Evolutionary conservation across 2,329 filamentous ascomycete species (phyloP), one percentile per base, ranked within the genome.

Genomic region (Akanthomyces muscarius): DNA sequence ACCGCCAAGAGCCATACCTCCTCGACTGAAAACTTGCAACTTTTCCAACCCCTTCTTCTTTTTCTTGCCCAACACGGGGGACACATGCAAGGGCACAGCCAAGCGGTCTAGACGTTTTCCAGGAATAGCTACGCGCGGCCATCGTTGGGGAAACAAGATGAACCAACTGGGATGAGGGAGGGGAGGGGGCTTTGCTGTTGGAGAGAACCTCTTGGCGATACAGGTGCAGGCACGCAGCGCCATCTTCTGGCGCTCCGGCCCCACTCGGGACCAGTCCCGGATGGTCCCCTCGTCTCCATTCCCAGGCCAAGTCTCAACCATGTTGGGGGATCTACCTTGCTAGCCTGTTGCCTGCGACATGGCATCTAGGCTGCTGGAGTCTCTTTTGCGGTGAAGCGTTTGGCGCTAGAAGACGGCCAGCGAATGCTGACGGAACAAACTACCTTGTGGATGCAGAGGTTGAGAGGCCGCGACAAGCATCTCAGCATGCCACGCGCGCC

Each of bases 121-220:
- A 33, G 21, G 45, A 52, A 33, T 36, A 42, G 44, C 44, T 38
- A 25, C 33, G 11, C 42, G 28, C 28, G 33, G 11, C 23, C 57
- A 54, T 61, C 21, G 59, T 61, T 61, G 59, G 30, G 59, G 59
- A 47, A 61, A 53, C 59, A 47, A 61, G 42, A 61, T 53, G 59
- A 61, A 48, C 21, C 23, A 30, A 47, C 50, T 23, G 25, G 28
- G 30, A 36, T 36, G 33, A 3, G 16, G 50, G 13, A 13, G n/a
- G 13, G 28, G 4, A 33, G 23, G 21, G 21, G 23, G 23, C 7
- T 21, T 28, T 21, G 45, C 45, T 36, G 33, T 36, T 36, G 33
- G 33, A 36, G 33, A 36, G 33, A 16, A 18, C 16, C 28, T 41
- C 42, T 45, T n/a, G 23, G 53, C 38, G n/a, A 44, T 36, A 11